Base-by-base conservation (phyloP, 2,329 filamentous ascomycete genomes). In the Orbilia quercus region DNA sequence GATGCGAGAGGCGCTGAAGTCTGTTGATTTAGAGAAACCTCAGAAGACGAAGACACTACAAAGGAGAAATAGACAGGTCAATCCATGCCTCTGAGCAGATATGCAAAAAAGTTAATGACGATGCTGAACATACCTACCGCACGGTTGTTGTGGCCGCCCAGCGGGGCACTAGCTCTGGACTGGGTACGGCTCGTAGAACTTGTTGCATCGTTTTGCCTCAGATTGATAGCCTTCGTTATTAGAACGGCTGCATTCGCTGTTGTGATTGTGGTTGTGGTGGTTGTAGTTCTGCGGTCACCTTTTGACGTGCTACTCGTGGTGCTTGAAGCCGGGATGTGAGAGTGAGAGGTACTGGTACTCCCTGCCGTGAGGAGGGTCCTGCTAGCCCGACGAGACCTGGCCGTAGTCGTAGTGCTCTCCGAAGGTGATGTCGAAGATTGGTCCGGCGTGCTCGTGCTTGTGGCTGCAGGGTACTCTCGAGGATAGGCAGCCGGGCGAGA, bases 1-100 rank as follows among this genome's bases (percentile, higher is more conserved):
- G 83, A 89, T 1, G 92, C 91, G 51, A 96, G 83, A 1, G 94
- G 94, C 18, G 88, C 88, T 22, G 86, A 85, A 7, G 87, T 88
- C 72, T 87, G 86, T 51, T 40, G 45, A 7, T 57, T 65, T n/a
- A 73, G 28, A 34, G 44, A 59, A 18, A 73, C 54, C 36, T 73
- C 69, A 9, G 59, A 60, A 3, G 69, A 59, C 69, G 53, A 73
- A 14, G 91, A 87, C 69, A 85, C 83, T 5, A 82, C 20, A 3
- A n/a, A n/a, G 23, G 18, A 20, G 16, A 58, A n/a, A 12, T 28
- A 23, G 6, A 14, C 23, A 34, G 87, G 87, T 4, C 5, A 16
- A 38, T 23, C 11, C 14, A 50, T 3, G 23, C 11, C 2, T 9
- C 20, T 25, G 22, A 31, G 28, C 28, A 31, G 7, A 38, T 22